phyloP scores from a whole-genome alignment of 139 green algal species.

The Coelastrella sp. region DNA sequence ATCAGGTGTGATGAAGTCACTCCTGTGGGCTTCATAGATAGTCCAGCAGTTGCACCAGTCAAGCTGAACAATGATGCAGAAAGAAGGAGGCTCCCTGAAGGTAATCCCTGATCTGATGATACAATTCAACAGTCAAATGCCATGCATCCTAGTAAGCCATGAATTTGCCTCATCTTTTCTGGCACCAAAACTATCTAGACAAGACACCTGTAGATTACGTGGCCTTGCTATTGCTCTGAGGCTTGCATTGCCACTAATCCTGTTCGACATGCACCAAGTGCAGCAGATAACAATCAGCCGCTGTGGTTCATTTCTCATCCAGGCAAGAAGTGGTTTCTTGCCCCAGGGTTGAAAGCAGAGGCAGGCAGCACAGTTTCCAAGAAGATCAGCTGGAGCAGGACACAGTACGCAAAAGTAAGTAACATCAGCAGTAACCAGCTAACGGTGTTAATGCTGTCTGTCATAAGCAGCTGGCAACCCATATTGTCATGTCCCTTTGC shows the following conservation, averaged over 20 bases:
- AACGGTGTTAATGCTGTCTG: too few relatives aligned
- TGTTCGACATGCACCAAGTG: too few relatives aligned
- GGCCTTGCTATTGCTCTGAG: too few relatives aligned
- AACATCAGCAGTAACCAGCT: too few relatives aligned
- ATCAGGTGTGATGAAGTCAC: not conserved
- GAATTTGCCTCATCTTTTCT: too few relatives aligned
- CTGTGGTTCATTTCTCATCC: not conserved
- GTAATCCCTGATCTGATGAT: not conserved
- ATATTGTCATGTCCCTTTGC: too few relatives aligned
- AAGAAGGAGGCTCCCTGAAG: conserved; percentile 44
- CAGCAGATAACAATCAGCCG: too few relatives aligned
- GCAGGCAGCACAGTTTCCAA: not conserved
- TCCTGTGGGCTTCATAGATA: not conserved
- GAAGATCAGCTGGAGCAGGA: not conserved
- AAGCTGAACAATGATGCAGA: not conserved
- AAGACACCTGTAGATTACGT: not conserved
- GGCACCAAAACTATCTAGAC: not conserved
- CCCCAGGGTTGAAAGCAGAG: conserved; percentile 28
- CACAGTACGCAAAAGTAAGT: not conserved
- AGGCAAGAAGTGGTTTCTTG: conserved; percentile 34
- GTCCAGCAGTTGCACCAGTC: not conserved
- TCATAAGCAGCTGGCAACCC: too few relatives aligned
- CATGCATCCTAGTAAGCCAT: too few relatives aligned
- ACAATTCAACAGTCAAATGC: too few relatives aligned
- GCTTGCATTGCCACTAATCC: too few relatives aligned